phyloP scores from a whole-genome alignment of 2,329 filamentous ascomycete species.

The Plectosphaerella plurivora region DNA sequence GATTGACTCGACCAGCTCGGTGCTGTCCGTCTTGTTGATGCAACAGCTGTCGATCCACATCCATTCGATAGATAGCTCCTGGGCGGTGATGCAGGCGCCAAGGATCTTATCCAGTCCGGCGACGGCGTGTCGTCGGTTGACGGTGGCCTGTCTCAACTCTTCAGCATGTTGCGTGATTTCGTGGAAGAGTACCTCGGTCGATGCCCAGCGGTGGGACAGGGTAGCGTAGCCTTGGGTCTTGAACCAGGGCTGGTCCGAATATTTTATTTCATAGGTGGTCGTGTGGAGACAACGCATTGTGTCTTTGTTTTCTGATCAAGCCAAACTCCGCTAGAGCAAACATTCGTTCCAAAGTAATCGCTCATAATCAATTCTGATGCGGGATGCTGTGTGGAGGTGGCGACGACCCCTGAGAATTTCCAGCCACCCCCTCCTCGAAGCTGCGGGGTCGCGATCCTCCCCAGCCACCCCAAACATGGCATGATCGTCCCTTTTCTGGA shows the following conservation, averaged over 20 bases:
- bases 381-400: background rate
- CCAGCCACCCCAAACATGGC: too few species aligned
- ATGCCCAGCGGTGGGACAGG: conserved; percentile 14
- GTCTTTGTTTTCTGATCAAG: too few species aligned
- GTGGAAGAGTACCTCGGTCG: conserved; percentile 8
- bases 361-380: too few species aligned
- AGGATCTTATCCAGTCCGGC: conserved; percentile 10
- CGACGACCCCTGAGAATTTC: background rate
- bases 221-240: conserved; percentile 10
- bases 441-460: background rate
- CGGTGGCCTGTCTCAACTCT: too few species aligned
- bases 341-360: too few species aligned
- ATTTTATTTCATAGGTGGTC: too few species aligned
- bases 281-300: too few species aligned
- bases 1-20: conserved; percentile 3
- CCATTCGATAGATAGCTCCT: background rate
- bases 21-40: conserved; percentile 1
- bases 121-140: too few species aligned
- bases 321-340: too few species aligned
- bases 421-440: too few species aligned
- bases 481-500: background rate
- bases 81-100: conserved; percentile 5
- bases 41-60: conserved; percentile 5
- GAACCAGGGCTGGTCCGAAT: too few species aligned
- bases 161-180: background rate